A percentile compares a stretch with the other conserved stretches of the same genome.
These are phyloP conservation scores for Lipomyces kockii DNA, from an alignment of 805 yeast species.

Conservation along the genomic window DNA sequence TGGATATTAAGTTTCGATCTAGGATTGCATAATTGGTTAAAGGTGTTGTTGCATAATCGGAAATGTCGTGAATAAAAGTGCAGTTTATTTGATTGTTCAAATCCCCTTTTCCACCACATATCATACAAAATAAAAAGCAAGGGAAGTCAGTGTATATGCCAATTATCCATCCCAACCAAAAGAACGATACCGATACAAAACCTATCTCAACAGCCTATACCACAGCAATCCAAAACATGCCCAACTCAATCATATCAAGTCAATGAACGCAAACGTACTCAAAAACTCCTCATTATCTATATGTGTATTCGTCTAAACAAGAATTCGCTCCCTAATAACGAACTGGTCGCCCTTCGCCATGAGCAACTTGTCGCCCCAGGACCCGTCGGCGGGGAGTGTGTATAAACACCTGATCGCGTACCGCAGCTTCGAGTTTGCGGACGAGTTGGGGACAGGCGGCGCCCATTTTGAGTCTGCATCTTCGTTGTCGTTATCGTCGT, in stretches of 20 bases:
- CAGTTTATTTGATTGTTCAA: neutral
- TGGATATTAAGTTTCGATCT: neutral
- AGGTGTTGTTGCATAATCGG: neutral
- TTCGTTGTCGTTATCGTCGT: conserved; percentile 2
- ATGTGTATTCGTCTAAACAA: conserved; percentile 1
- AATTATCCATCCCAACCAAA: neutral
- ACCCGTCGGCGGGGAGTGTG: conserved; percentile 33
- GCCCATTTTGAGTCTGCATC: conserved; percentile 28
- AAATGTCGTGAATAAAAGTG: too few relatives aligned
- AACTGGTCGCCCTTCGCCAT: conserved; percentile 31
- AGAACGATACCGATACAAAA: neutral
- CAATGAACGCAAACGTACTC: neutral
- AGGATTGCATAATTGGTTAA: neutral
- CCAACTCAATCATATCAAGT: neutral
- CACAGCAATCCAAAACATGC: neutral
- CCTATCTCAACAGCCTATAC: neutral
- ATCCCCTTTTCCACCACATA: neutral
- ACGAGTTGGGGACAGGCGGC: conserved; percentile 23
- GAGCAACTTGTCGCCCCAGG: conserved; percentile 36
- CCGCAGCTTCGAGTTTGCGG: conserved; percentile 25
- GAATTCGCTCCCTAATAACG: conserved; percentile 32
- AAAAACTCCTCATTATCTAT: conserved; percentile 2
- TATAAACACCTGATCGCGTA: conserved; percentile 34
- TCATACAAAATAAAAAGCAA: conserved; percentile 8
- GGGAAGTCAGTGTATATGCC: neutral